These are phyloP conservation scores for Populus tremula DNA, from an alignment of 345 rosid species.

Conservation along the genomic window DNA sequence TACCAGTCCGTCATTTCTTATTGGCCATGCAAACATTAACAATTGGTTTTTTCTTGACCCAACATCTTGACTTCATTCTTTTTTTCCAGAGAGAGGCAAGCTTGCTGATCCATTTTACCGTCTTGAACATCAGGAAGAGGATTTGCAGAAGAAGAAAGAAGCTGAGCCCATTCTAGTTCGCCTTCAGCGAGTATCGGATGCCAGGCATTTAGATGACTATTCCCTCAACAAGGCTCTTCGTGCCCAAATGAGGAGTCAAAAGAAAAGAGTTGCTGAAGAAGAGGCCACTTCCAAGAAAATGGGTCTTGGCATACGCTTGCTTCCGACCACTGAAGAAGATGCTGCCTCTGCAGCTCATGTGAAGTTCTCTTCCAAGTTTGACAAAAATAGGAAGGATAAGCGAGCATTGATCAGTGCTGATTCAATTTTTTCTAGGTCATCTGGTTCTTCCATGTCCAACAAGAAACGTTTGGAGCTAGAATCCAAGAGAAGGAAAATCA, in stretches of 20 bases:
- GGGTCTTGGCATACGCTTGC: conserved; percentile 78
- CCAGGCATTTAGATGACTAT: conserved; percentile 83
- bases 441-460: conserved; percentile 36
- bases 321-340: conserved; percentile 67
- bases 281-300: conserved; percentile 63
- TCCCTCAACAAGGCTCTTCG: conserved; percentile 77
- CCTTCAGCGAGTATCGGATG: conserved; percentile 79
- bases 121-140: conserved; percentile 90
- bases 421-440: conserved; percentile 64
- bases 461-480: conserved; percentile 62
- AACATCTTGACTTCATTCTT: conserved; percentile 3
- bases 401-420: conserved; percentile 66
- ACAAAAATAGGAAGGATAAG: conserved; percentile 70
- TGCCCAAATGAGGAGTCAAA: conserved; percentile 70
- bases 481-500: conserved; percentile 76
- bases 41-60: background rate
- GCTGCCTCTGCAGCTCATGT: conserved; percentile 51
- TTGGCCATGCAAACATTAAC: background rate
- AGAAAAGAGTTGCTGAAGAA: conserved; percentile 85
- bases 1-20: background rate
- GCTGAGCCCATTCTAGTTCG: conserved; percentile 85
- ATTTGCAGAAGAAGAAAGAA: conserved; percentile 91
- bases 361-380: conserved; percentile 67
- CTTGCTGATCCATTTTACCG: conserved; percentile 95
- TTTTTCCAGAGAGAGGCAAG: conserved; percentile 72